These are phyloP conservation scores for Lentinula raphanica DNA, from an alignment of 768 basidiomycete genomes.

Conservation along the genomic window DNA sequence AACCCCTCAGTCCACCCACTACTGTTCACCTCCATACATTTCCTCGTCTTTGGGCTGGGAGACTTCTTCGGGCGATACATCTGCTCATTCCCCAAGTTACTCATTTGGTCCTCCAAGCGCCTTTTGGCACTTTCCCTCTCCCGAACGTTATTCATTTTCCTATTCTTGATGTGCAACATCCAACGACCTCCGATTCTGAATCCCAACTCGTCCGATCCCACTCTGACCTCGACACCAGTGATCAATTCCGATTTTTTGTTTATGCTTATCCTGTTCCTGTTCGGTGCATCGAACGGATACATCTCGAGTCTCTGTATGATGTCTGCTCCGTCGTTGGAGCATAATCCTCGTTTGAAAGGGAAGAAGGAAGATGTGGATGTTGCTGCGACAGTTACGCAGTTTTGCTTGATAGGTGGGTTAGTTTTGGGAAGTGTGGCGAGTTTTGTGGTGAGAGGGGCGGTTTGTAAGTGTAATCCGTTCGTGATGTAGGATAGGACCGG, in stretches of 20 bases:
- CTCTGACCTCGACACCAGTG: conserved; percentile 33
- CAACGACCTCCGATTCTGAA: conserved; percentile 34
- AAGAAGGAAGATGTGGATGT: conserved; percentile 76
- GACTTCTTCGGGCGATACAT: conserved; percentile 67
- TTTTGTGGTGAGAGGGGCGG: conserved; percentile 67
- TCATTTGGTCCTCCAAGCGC: conserved; percentile 63
- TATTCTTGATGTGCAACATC: conserved; percentile 88
- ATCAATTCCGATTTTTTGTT: conserved; percentile 76
- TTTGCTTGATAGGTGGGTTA: conserved; percentile 74
- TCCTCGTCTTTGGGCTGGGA: conserved; percentile 69
- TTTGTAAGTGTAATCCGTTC: conserved; percentile 78
- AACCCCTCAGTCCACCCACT: conserved; percentile 67
- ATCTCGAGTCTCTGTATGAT: conserved; percentile 77
- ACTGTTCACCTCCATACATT: conserved; percentile 77
- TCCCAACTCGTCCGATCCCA: conserved; percentile 11
- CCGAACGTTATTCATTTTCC: conserved; percentile 77
- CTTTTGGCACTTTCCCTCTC: conserved; percentile 60
- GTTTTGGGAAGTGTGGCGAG: conserved; percentile 72
- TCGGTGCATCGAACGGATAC: conserved; percentile 82
- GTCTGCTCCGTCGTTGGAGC: conserved; percentile 72
- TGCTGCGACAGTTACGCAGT: conserved; percentile 76
- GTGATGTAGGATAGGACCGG: conserved; percentile 11
- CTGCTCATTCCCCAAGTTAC: conserved; percentile 59
- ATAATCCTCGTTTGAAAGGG: conserved; percentile 69
- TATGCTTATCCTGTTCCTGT: conserved; percentile 65